Base-by-base conservation (phyloP, 495 filamentous ascomycete species). In the Penicillium bovifimosum region DNA sequence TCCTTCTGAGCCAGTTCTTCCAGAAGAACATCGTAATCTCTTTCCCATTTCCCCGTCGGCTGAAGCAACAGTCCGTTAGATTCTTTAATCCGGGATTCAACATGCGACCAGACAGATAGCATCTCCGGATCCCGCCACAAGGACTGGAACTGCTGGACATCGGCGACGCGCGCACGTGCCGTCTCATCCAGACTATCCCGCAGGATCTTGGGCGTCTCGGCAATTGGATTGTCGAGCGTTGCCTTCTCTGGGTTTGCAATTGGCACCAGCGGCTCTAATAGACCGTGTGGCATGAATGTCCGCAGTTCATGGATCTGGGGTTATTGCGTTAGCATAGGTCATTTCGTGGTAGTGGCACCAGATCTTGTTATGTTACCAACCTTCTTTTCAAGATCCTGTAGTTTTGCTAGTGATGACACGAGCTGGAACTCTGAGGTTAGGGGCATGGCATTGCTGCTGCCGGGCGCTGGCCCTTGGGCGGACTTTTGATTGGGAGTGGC, bases 231-330 rank as follows among this genome's bases (percentile, higher is more conserved):
- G 16, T 50, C 32, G 5, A 45, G 18, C 16, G 59, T 36, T 6
- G 41, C 54, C 24, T 55, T 56, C 7, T 55, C 41, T 16, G 68
- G 63, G 18, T 69, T 68, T 28, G 66, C 49, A 16, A 69, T 65
- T 2, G 68, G 65, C 2, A 52, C 52, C 7, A 76, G 31, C 8
- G 73, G 72, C 11, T 67, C 68, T 32, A 76, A 47, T 6, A 74
- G 47, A 0, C 72, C 65, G 4, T 65, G 64, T 0, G 73, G 73
- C 9, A 76, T 59, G n/a, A 73, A 53, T 13, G 64, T 61, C 34
- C 73, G 73, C 26, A 76, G 56, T 53, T 70, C 62, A 54, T 76
- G 73, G 41, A 76, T 70, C 71, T 76, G 39, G 34, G 16, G n/a
- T n/a, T 13, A 48, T 2, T 1, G 34, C 8, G 27, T 63, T 29